Evolutionary conservation across 805 yeast genomes (phyloP), one percentile per base, ranked within the genome.

Genomic region (Kuraishia piskuri): DNA sequence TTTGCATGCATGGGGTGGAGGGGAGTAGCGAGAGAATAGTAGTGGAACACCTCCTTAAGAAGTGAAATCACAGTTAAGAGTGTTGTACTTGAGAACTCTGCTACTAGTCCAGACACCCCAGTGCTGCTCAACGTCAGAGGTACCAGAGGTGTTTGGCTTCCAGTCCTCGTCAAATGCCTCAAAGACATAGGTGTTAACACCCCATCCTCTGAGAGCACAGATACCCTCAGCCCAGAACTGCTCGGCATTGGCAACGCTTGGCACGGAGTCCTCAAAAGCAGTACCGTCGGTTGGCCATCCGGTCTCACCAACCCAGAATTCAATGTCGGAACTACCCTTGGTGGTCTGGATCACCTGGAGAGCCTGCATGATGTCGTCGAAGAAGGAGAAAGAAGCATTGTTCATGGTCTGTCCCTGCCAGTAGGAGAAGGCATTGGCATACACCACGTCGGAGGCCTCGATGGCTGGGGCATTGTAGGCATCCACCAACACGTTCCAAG

Each of bases 361-460:
- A 60, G 97, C 97, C 79, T 92, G 97, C 96, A 91, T 90, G 70
- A 92, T 89, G 70, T 92, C 97, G 69, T 91, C 97, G 61, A 90
- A 81, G 86, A 91, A 92, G 2, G 97, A 90, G 79, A 82, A 88
- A 19, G 96, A 82, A 24, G 97, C 81, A 70, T 91, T 91, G 50
- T 70, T 65, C 80, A 78, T 79, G 60, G 90, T 79, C 76, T 90
- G 97, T 48, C 97, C 97, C 77, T 92, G 98, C 98, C 98, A 92
- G 84, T 91, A 92, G 8, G 97, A 88, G 80, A 92, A 92, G 51
- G 97, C 97, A 68, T 92, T 92, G 65, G 96, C 96, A 69, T 85
- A 87, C 57, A 90, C 83, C 63, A 89, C 76, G 69, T 92, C 98
- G 50, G 95, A 76, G 52, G 90, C 91, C 68, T 81, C 63, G 66